A percentile compares a stretch with the other conserved stretches of the same genome.
Evolutionary conservation across 1,284 basidiomycete species (phyloP).

Genomic region (Malassezia pachydermatis): DNA sequence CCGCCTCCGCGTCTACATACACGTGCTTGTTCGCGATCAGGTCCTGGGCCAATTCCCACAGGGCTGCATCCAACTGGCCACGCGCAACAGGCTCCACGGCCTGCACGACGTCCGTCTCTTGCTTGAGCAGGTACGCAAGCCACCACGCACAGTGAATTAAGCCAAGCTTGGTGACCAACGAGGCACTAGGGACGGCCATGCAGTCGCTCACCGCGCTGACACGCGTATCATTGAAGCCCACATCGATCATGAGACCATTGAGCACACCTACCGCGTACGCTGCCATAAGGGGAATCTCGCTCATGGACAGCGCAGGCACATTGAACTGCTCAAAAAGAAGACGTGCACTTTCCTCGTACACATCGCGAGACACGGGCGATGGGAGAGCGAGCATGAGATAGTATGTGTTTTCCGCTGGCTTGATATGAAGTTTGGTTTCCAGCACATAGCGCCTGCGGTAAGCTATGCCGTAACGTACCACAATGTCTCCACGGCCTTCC

Average conservation of each 20-base stretch:
- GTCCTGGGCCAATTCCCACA: conserved; percentile 27
- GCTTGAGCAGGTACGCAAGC: conserved; percentile 36
- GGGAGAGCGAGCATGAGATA: conserved; percentile 67
- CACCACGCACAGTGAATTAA: conserved; percentile 37
- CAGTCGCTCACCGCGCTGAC: conserved; percentile 72
- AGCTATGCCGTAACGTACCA: conserved; percentile 59
- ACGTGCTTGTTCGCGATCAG: conserved; percentile 32
- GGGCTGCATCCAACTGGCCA: background rate
- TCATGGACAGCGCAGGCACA: conserved; percentile 68
- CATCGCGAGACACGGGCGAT: conserved; percentile 61
- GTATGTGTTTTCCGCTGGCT: conserved; percentile 74
- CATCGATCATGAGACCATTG: conserved; percentile 72
- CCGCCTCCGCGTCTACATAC: conserved; percentile 10
- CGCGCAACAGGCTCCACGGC: conserved; percentile 27
- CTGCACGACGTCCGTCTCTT: conserved; percentile 31
- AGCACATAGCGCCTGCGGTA: conserved; percentile 69
- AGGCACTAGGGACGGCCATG: conserved; percentile 47
- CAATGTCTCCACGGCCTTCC: conserved; percentile 80
- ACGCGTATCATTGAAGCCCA: conserved; percentile 66
- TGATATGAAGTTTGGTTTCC: conserved; percentile 64
- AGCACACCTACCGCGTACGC: conserved; percentile 70
- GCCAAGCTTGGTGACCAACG: conserved; percentile 30
- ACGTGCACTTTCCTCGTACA: conserved; percentile 67
- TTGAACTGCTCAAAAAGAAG: conserved; percentile 95
- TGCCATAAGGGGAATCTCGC: conserved; percentile 74